phyloP scores from a whole-genome alignment of 441 rosid species.

The Corymbia calophylla region DNA sequence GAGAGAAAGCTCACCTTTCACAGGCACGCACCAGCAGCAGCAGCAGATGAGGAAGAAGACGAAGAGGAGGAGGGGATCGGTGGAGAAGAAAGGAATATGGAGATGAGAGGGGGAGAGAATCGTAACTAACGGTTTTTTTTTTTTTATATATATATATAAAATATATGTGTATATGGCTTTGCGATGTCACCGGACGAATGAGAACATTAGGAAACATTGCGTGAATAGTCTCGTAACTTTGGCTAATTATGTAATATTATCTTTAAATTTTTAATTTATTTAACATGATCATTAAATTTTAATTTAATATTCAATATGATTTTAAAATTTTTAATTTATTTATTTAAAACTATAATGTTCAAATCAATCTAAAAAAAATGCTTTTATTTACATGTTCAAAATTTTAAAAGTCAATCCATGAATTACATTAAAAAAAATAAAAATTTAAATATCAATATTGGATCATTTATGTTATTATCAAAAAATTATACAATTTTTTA shows the following conservation, averaged over 20 bases:
- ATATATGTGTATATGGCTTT: accelerated
- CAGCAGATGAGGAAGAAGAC: not conserved
- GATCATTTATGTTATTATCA: not conserved
- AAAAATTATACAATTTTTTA: not conserved
- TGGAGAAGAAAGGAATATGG: not conserved
- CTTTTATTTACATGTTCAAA: too few species aligned
- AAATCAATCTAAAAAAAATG: too few species aligned
- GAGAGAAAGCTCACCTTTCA: not conserved
- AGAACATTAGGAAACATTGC: not conserved
- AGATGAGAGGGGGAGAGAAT: not conserved
- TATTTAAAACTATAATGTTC: too few species aligned
- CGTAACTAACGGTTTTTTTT: not conserved
- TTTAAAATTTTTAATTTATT: too few species aligned
- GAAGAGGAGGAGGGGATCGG: not conserved
- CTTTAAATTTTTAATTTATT: accelerated
- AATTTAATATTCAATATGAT: accelerated
- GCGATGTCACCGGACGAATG: not conserved
- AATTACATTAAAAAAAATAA: too few species aligned
- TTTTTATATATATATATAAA: not conserved
- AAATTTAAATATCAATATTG: too few species aligned
- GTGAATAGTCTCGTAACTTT: too few species aligned
- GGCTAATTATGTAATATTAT: too few species aligned
- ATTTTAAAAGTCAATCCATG: too few species aligned
- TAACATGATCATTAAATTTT: accelerated
- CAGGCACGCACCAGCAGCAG: not conserved